Base-by-base conservation (phyloP, 371 early-diverging fungal genomes). In the Catenaria anguillulae region DNA sequence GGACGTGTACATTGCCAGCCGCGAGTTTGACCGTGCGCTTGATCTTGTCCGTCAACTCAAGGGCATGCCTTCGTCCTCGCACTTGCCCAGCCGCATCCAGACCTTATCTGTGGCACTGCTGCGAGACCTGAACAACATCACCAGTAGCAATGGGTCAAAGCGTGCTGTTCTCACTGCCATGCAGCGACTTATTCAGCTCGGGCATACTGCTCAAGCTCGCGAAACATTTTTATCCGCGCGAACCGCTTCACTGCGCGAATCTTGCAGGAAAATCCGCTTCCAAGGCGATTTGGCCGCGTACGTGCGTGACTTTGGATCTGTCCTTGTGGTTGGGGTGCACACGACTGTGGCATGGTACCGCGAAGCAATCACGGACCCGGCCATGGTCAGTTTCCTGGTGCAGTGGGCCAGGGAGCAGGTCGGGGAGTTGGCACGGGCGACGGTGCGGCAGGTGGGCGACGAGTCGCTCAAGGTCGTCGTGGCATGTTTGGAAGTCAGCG, bases 11-110 rank as follows among this genome's bases (percentile, higher is more conserved):
- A 89, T 94, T 70, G 91, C 92, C 2, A 77, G 89, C 34, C 73
- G 92, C 50, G 89, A 92, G 63, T 91, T 92, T 71, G 86, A 86
- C 52, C 72, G 70, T n/a, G 87, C 91, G 4, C 87, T 89, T 0
- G 69, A 68, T 2, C 74, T 78, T 60, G 78, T 90, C 58, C 37
- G 10, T 3, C 35, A 13, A 3, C 33, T 59, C 6, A 26, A 60
- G 58, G 40, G 17, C 8, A 35, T 12, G 61, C 21, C 55, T 21
- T 2, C 5, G 12, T 23, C 37, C 8, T 10, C 40, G 17, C 52
- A 46, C 24, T 36, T 58, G 12, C 24, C 43, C 29, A 8, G 29
- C 5, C 40, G 40, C 5, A 10, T 58, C 36, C 13, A n/a, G 15
- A 15, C 13, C 15, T 26, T 58, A 2, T n/a, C 36, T 2, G 26